Evolutionary conservation across 75 land plant species (phyloP).

Genomic region (Selaginella moellendorffii): DNA sequence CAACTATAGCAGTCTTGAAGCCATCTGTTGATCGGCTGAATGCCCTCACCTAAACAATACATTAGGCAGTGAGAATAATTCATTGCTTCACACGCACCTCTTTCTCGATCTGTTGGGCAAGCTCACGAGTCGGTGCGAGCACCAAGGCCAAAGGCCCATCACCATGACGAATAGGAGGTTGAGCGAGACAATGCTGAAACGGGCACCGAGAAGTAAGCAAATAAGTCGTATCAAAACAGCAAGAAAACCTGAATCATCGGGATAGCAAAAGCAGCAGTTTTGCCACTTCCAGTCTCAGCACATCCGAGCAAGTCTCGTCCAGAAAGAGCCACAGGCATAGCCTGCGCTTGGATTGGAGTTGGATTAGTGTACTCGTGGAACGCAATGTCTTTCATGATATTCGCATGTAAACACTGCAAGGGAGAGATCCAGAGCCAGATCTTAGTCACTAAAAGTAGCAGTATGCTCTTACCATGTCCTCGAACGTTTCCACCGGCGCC

Average conservation of each 20-base stretch:
- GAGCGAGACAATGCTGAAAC: slow-evolving; percentile 55
- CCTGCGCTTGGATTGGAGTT: slow-evolving; percentile 69
- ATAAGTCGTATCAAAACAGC: not conserved
- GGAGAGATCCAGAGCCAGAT: too few species aligned
- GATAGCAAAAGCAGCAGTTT: slow-evolving; percentile 65
- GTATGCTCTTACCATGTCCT: slow-evolving; percentile 59
- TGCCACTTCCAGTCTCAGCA: slow-evolving; percentile 75
- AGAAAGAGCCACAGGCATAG: slow-evolving; percentile 60
- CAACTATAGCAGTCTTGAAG: slow-evolving; percentile 56
- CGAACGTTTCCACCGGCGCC: slow-evolving; percentile 56
- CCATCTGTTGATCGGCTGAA: slow-evolving; percentile 51
- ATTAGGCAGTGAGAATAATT: too few species aligned
- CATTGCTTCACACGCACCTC: slow-evolving; percentile 25
- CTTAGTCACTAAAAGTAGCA: too few species aligned
- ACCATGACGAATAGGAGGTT: slow-evolving; percentile 45
- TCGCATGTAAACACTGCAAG: slow-evolving; percentile 15
- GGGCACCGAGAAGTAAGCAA: not conserved
- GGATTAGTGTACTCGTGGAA: slow-evolving; percentile 55
- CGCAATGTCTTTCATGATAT: slow-evolving; percentile 56
- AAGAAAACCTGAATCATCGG: slow-evolving; percentile 59
- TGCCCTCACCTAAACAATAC: slow-evolving; percentile 45
- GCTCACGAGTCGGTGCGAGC: slow-evolving; percentile 68
- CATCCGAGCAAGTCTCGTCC: slow-evolving; percentile 63
- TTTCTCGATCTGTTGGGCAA: slow-evolving; percentile 74
- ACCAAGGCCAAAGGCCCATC: slow-evolving; percentile 71